Base-by-base conservation (phyloP, 139 green algal genomes). In the Marvania coccoides region DNA sequence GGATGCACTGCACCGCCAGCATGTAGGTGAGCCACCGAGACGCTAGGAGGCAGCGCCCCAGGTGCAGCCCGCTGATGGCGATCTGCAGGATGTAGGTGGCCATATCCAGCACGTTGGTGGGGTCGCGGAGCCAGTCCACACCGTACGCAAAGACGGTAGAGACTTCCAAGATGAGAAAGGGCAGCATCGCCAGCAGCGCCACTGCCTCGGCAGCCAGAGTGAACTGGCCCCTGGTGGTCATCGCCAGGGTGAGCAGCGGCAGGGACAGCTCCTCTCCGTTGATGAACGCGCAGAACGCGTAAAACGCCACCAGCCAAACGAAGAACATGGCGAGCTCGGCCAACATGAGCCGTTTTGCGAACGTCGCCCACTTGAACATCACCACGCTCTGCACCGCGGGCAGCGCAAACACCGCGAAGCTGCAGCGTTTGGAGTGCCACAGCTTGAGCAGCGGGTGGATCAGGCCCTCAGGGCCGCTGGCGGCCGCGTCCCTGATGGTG, bases 391-490 rank as follows among this genome's bases (percentile, higher is more conserved):
- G 51, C 19, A 58, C 64, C 2, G 70, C 70, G 0, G 70, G 70
- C 48, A 69, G 48, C 2, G 33, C 37, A 57, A 77, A 77, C 14
- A 74, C 64, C 2, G 64, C 29, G 15, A 58, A 64, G 5, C 28
- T 51, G 53, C 67, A 79, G 30, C 68, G 57, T n/a, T 28, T 10
- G 4, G 70, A 61, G 14, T 84, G 69, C 39, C 58, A 86, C 36
- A 69, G 55, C 51, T 54, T 61, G 30, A 86, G 61, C 65, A 87
- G 65, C 10, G 77, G 74, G 47, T 81, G 77, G 54, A 87, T 47
- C 10, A 87, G 65, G 26, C 81, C 81, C 6, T 42, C 59, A 24
- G 67, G 48, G 55, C 82, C 81, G 14, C 73, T 62, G 26, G 35
- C 34, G 4, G 81, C 76, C 1, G 83, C 83, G 12, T 79, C 47